Percentiles rank a stretch among this genome's conserved stretches.
phyloP scores from a whole-genome alignment of 371 early-diverging fungal species.

The Rhizopus sp. region DNA sequence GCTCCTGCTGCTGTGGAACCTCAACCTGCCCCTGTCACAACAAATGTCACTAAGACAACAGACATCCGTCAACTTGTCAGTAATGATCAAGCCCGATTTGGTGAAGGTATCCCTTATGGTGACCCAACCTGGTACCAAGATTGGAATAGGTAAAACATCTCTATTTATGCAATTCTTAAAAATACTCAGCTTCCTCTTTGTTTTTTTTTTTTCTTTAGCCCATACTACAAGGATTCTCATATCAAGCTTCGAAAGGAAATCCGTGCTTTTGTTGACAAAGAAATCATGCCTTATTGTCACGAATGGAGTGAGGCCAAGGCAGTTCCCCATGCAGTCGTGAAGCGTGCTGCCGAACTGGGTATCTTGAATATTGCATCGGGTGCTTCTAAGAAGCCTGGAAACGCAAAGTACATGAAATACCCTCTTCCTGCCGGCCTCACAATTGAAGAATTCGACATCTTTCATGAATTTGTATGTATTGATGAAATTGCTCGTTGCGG shows the following conservation, averaged over 20 bases:
- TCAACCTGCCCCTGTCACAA: neutral
- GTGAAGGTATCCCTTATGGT: constrained; percentile 80
- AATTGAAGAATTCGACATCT: constrained; percentile 68
- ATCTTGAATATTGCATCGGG: constrained; percentile 64
- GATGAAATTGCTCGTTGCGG: constrained; percentile 87
- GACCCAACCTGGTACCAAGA: constrained; percentile 89
- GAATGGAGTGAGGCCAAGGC: constrained; percentile 89
- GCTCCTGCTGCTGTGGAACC: constrained; percentile 13
- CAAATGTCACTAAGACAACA: neutral
- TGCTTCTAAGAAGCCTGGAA: constrained; percentile 48
- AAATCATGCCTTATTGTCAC: constrained; percentile 79
- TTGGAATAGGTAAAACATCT: constrained; percentile 45
- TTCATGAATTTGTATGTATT: constrained; percentile 75
- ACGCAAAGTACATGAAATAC: constrained; percentile 20
- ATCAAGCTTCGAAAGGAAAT: constrained; percentile 66
- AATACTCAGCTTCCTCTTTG: neutral
- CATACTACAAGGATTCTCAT: constrained; percentile 82
- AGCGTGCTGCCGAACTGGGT: constrained; percentile 75
- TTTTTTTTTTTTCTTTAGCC: constrained; percentile 35
- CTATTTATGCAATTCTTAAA: constrained; percentile 2
- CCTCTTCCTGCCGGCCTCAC: constrained; percentile 51
- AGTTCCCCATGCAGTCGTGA: constrained; percentile 68
- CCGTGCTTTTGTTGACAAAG: constrained; percentile 78
- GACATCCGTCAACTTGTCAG: constrained; percentile 12
- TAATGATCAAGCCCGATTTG: constrained; percentile 51